phyloP scores from a whole-genome alignment of 495 filamentous ascomycete genomes.

The Trichoderma virens region DNA sequence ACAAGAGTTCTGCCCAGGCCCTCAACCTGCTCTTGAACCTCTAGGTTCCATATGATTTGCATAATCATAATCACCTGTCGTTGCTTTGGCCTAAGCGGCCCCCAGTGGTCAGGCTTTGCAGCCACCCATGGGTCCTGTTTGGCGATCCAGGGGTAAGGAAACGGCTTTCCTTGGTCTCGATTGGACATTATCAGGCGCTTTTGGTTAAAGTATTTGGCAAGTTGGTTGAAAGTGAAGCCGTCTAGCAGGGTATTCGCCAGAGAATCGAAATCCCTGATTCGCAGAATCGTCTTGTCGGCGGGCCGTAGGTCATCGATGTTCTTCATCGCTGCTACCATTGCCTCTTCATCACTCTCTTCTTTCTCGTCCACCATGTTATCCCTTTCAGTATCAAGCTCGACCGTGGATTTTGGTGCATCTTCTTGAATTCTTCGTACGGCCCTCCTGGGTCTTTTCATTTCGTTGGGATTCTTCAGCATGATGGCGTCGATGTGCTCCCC shows the following conservation, averaged over 20 bases:
- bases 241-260: conserved; percentile 27
- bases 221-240: conserved; percentile 37
- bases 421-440: background rate
- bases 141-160: conserved; percentile 8
- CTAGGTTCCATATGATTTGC: conserved; percentile 10
- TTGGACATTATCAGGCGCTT: background rate
- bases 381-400: background rate
- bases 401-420: background rate
- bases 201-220: conserved; percentile 26
- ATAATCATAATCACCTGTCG: conserved; percentile 2
- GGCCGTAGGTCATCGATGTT: conserved; percentile 40
- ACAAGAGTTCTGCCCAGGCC: conserved; percentile 3
- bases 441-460: background rate
- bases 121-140: background rate
- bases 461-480: conserved; percentile 9
- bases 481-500: background rate
- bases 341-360: background rate
- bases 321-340: conserved; percentile 24
- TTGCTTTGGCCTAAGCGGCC: conserved; percentile 9
- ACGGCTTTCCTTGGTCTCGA: conserved; percentile 3
- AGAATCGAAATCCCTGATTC: conserved; percentile 28
- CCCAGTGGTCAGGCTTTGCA: conserved; percentile 8
- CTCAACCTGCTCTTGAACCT: conserved; percentile 2
- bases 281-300: conserved; percentile 19
- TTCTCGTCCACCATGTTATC: background rate